Evolutionary conservation across 352 stramenopile genomes (phyloP), one percentile per base, ranked within the genome.

Genomic region (Pythium vanterpoolii): DNA sequence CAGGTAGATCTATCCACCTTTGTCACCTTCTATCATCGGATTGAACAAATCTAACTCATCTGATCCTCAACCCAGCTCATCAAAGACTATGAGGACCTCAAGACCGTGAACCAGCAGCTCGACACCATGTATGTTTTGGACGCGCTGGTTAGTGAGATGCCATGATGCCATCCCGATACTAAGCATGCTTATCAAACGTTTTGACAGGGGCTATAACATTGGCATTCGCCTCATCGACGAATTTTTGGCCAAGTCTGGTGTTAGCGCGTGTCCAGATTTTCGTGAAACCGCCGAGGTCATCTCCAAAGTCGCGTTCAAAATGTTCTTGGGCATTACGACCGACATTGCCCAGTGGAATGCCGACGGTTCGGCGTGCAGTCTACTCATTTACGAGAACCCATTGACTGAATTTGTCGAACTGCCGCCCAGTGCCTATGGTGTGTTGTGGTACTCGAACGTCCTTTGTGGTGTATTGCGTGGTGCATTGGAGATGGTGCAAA

Each of bases 191-290:
- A n/a, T n/a, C n/a, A n/a, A n/a, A n/a, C n/a, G n/a, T n/a, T n/a
- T n/a, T n/a, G n/a, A n/a, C n/a, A 95, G 86, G 85, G 96, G 96
- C 23, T 98, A 98, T 73, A 98, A 96, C 65, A 99, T 99, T 44
- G 97, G 97, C 46, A 95, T 98, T 44, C 86, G 96, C 11, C 85
- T 98, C 31, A 93, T 99, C 19, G 97, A 99, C 71, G 97, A 99
- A 71, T 99, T 99, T 64, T 70, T 99, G 13, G 93, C 95, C 69
- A 99, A 99, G 77, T 95, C 90, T 30, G 85, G 93, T 16, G 76
- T 95, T 7, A 72, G 56, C 50, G 72, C 45, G 44, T 97, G 90
- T 68, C 62, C 79, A 52, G 89, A 97, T 69, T 96, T 99, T 42
- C 79, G 80, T 33, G 94, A 98, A 57, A 98, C 96, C 16, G 81